These are phyloP conservation scores for Metarhizium anisopliae DNA, from an alignment of 2,329 filamentous ascomycete genomes.

Conservation along the genomic window DNA sequence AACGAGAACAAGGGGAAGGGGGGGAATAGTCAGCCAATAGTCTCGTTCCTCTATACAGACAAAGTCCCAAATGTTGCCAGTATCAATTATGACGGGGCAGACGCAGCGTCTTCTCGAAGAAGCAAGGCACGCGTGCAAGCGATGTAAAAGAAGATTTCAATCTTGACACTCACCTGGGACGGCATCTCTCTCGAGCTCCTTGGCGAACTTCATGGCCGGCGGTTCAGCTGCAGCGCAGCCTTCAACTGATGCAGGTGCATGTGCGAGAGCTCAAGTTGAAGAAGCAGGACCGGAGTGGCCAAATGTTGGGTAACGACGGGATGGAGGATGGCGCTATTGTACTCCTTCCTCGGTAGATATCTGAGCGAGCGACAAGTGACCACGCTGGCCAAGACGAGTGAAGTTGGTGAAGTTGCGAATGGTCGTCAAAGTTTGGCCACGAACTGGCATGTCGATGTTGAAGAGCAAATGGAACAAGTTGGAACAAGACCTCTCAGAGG, in stretches of 20 bases:
- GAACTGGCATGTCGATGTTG: constrained; percentile 4
- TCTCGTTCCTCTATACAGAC: background rate
- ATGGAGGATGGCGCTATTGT: background rate
- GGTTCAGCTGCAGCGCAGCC: constrained; percentile 7
- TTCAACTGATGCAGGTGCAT: background rate
- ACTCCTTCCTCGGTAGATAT: background rate
- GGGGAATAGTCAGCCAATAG: background rate
- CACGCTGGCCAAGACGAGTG: background rate
- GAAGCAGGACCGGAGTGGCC: background rate
- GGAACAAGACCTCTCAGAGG: constrained; percentile 3
- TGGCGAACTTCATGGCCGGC: constrained; percentile 11
- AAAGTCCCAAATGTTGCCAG: background rate
- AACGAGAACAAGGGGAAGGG: background rate
- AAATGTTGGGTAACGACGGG: background rate
- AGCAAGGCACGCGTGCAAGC: too few relatives aligned
- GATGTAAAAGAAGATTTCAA: background rate
- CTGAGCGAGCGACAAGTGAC: background rate
- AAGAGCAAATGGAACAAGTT: constrained; percentile 3
- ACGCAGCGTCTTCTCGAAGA: background rate
- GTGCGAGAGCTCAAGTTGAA: background rate
- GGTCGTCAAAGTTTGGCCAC: background rate
- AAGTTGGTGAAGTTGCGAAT: background rate
- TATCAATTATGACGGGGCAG: background rate
- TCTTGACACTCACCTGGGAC: constrained; percentile 56
- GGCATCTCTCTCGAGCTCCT: constrained; percentile 29